Base-by-base conservation (phyloP, 1,284 basidiomycete genomes). In the Anthracocystis walkeri region DNA sequence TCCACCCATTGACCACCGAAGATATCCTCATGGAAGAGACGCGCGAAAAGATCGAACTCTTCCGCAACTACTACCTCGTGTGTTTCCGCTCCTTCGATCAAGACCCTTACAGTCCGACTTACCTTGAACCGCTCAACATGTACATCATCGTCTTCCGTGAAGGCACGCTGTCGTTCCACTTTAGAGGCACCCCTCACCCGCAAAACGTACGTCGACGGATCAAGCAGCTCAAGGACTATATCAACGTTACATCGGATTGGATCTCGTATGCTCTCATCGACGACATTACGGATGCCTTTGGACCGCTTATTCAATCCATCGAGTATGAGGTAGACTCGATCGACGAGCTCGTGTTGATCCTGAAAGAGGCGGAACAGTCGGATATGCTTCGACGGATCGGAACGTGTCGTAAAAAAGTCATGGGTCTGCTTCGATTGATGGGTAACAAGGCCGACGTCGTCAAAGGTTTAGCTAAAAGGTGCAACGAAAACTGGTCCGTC, bases 391-490 rank as follows among this genome's bases (percentile, higher is more conserved):
- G 91, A 66, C 55, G 95, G 71, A 99, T 99, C 81, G 97, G 97
- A 46, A 97, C 94, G 0, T 99, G 97, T 85, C 90, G 97, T 55
- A 99, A 99, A 88, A 99, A 99, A 87, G 97, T 99, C 81, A 99
- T 99, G 97, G 97, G 97, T 31, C 87, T 99, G 41, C 86, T 99
- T 55, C 84, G 89, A 7, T 87, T 99, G 58, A 98, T 99, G 96
- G 97, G 97, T 41, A 98, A 97, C 87, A 99, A 99, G 88, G 97
- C 97, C 50, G 97, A 99, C 84, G 97, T 99, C 69, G 97, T 99
- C 73, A 99, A 99, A 85, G 97, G 97, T 18, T 88, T 99, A 40
- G 95, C 96, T 33, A 99, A 99, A 87, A 89, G 96, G 74, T 85
- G 95, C 84, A 99, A 99, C 85, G 97, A 99, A 87, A 97, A 99